phyloP scores from a whole-genome alignment of 306 rosid species.

The Senna siamea region DNA sequence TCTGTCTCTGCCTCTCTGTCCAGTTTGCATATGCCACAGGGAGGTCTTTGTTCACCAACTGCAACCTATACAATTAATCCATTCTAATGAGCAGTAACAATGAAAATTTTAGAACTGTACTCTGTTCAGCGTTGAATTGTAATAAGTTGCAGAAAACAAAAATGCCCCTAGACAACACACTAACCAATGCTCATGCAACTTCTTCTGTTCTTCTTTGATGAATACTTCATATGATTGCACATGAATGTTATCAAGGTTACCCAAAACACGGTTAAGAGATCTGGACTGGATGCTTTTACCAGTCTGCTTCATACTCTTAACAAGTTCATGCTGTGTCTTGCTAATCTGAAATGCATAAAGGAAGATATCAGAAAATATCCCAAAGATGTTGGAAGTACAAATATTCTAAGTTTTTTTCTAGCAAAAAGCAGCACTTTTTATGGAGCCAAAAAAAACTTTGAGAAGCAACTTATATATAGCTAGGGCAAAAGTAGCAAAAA shows the following conservation, averaged over 20 bases:
- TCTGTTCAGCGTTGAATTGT: conserved; percentile 1
- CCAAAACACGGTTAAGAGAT: conserved; percentile 87
- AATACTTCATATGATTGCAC: conserved; percentile 86
- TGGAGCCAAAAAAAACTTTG: not conserved
- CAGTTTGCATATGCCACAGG: conserved; percentile 70
- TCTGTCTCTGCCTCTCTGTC: conserved; percentile 57
- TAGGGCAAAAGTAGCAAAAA: not conserved
- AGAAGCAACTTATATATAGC: conserved; percentile 13
- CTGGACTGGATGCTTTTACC: conserved; percentile 76
- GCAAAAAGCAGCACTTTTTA: not conserved
- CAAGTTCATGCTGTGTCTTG: conserved; percentile 86
- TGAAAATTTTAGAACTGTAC: conserved; percentile 22
- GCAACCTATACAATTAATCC: conserved; percentile 63
- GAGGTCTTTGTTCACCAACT: conserved; percentile 69
- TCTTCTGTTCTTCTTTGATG: conserved; percentile 86
- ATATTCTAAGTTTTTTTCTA: not conserved
- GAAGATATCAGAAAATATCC: conserved; percentile 40
- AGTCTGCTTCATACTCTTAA: conserved; percentile 88
- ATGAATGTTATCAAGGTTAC: conserved; percentile 64
- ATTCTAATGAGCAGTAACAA: conserved; percentile 26
- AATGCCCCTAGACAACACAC: conserved; percentile 41
- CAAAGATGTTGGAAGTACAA: not conserved
- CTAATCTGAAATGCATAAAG: conserved; percentile 72
- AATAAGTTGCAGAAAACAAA: conserved; percentile 14
- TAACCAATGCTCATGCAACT: conserved; percentile 89